Evolutionary conservation across 345 rosid species (phyloP).

Genomic region (Ailanthus altissimus): DNA sequence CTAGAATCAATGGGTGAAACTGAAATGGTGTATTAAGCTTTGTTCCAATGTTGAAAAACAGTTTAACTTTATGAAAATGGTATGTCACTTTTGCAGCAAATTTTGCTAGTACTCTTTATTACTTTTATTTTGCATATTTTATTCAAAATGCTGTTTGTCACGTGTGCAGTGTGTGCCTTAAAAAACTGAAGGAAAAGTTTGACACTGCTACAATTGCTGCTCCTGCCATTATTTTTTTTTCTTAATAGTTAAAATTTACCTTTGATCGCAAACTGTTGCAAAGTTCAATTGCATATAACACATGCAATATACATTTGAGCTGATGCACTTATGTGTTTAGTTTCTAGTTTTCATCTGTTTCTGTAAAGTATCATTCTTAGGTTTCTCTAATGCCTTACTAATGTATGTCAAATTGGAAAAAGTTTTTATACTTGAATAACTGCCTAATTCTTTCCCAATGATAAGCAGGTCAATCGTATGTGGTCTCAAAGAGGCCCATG

Average conservation of each 20-base stretch:
- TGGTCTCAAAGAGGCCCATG: conserved; percentile 67
- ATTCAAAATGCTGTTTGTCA: neutral
- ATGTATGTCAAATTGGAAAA: neutral
- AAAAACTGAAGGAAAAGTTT: neutral
- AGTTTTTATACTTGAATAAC: conserved; percentile 3
- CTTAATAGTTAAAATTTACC: neutral
- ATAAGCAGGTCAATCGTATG: conserved; percentile 75
- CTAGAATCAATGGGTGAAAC: neutral
- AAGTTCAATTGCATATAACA: neutral
- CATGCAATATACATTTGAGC: neutral
- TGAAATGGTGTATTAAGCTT: neutral
- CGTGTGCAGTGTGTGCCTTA: neutral
- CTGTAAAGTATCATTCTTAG: neutral
- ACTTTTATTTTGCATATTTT: neutral
- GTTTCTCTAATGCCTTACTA: neutral
- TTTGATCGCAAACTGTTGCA: conserved; percentile 5
- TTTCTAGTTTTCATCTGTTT: neutral
- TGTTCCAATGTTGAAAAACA: neutral
- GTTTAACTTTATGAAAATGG: neutral
- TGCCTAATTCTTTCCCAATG: conserved; percentile 22
- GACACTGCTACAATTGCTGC: conserved; percentile 9
- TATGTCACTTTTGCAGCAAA: neutral
- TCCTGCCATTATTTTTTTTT: conserved; percentile 4
- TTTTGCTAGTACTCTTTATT: neutral
- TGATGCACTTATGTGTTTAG: neutral